These are phyloP conservation scores for Trypanosoma congolense DNA, from an alignment of 208 protist species.

Conservation along the genomic window DNA sequence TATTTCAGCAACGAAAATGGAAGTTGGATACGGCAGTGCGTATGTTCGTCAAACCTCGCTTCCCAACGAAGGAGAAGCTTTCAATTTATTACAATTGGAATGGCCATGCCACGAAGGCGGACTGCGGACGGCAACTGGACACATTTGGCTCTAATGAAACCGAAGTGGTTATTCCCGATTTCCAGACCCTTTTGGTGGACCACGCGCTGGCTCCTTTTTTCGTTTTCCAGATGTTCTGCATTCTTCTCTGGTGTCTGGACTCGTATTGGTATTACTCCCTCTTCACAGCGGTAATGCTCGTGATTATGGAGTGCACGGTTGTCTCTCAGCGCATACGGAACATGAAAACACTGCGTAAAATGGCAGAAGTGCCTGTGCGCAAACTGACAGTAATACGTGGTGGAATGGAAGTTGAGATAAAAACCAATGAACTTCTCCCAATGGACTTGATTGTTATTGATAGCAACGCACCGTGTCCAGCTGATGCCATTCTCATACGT, in stretches of 20 bases:
- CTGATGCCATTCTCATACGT: slow-evolving; percentile 93
- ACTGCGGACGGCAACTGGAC: slow-evolving; percentile 51
- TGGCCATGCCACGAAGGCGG: slow-evolving; percentile 51
- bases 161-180: slow-evolving; percentile 94
- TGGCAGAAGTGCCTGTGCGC: slow-evolving; percentile 87
- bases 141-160: slow-evolving; percentile 86
- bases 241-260: slow-evolving; percentile 94
- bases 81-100: slow-evolving; percentile 69
- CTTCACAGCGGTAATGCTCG: slow-evolving; percentile 97
- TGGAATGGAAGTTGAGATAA: slow-evolving; percentile 51
- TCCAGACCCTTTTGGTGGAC: slow-evolving; percentile 93
- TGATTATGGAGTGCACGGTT: slow-evolving; percentile 95
- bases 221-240: slow-evolving; percentile 98
- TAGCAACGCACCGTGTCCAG: slow-evolving; percentile 80
- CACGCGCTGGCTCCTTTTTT: slow-evolving; percentile 98
- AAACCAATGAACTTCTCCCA: slow-evolving; percentile 85
- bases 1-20: slow-evolving; percentile 91
- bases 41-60: slow-evolving; percentile 80
- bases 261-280: slow-evolving; percentile 98
- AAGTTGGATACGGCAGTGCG: slow-evolving; percentile 58
- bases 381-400: slow-evolving; percentile 68
- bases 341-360: slow-evolving; percentile 89
- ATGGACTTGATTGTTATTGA: slow-evolving; percentile 93
- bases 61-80: slow-evolving; percentile 74
- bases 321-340: slow-evolving; percentile 92